Base-by-base conservation (phyloP, 805 yeast species). In the Grigorovia transvaalensis region DNA sequence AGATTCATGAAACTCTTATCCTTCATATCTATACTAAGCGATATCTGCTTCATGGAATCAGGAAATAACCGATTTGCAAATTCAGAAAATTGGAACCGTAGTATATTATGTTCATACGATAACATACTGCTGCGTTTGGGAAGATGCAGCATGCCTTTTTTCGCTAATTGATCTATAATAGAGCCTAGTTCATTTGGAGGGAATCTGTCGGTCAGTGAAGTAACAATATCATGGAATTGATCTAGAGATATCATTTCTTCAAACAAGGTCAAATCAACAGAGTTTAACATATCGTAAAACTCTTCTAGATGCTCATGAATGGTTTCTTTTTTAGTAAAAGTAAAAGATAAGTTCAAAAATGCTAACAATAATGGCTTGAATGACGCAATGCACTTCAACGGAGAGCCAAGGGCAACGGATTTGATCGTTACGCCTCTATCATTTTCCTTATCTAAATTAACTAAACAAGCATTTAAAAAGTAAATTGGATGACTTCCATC, bases 401-500 rank as follows among this genome's bases (percentile, higher is more conserved):
- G 69, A 2, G 88, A 80, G 1, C 83, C 75, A 9, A 84, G 66
- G 6, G 84, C 78, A 51, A 84, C 68, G 2, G 86, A 71, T 59
- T 77, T 79, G 52, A 84, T 81, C 17, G 69, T 67, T 2, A 81
- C 77, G 1, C 89, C 89, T 58, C 90, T 71, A 50, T 71, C 71
- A 50, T 74, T 74, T 15, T 63, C 59, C 8, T 60, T 51, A 43
- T 72, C 73, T 52, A 70, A 71, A 49, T 73, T 68, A 27, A 80
- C 71, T 53, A 77, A 78, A 50, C 81, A 84, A 2, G 80, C 71
- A 41, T 80, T 82, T 49, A 80, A 70, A 52, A 82, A 75, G 57
- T 72, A 83, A 13, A 66, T 29, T 43, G 62, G 55, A 46, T 63
- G 64, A 11, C 19, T 19, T 33, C 50, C 47, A 1, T 60, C 53